Percentiles rank a stretch among this genome's conserved stretches.
Evolutionary conservation across 768 basidiomycete genomes (phyloP).

Genomic region (Lactarius sp.): DNA sequence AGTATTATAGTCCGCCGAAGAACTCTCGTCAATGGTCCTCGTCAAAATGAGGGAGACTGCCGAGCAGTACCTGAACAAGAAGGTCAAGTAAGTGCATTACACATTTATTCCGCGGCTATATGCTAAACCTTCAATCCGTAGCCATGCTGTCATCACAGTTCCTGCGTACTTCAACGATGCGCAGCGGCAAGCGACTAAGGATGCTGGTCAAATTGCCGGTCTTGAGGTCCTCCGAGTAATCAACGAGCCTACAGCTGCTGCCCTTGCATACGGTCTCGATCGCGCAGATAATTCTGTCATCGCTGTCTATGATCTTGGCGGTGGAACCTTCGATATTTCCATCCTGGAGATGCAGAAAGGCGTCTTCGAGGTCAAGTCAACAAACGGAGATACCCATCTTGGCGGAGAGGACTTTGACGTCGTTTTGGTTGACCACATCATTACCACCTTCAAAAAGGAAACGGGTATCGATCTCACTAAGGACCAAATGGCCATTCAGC

Average conservation of each 20-base stretch:
- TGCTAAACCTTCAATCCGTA: conserved; percentile 30
- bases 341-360: conserved; percentile 99
- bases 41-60: conserved; percentile 96
- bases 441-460: conserved; percentile 94
- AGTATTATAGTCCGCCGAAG: conserved; percentile 65
- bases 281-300: conserved; percentile 76
- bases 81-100: conserved; percentile 71
- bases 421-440: conserved; percentile 75
- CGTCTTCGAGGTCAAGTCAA: conserved; percentile 99
- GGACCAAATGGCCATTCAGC: conserved; percentile 97
- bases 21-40: conserved; percentile 83
- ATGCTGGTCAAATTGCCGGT: conserved; percentile 96
- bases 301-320: conserved; percentile 97
- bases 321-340: conserved; percentile 99
- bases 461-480: conserved; percentile 70
- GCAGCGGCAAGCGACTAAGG: conserved; percentile 97
- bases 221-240: conserved; percentile 97
- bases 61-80: conserved; percentile 88
- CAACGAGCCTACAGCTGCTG: conserved; percentile 98
- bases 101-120: neutral
- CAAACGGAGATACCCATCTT: conserved; percentile 98
- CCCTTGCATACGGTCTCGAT: conserved; percentile 96
- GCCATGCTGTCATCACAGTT: conserved; percentile 89
- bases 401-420: conserved; percentile 97
- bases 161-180: conserved; percentile 99